Conservation (phyloP, 2,329 filamentous ascomycete genomes). For the Colletotrichum acutatum region DNA sequence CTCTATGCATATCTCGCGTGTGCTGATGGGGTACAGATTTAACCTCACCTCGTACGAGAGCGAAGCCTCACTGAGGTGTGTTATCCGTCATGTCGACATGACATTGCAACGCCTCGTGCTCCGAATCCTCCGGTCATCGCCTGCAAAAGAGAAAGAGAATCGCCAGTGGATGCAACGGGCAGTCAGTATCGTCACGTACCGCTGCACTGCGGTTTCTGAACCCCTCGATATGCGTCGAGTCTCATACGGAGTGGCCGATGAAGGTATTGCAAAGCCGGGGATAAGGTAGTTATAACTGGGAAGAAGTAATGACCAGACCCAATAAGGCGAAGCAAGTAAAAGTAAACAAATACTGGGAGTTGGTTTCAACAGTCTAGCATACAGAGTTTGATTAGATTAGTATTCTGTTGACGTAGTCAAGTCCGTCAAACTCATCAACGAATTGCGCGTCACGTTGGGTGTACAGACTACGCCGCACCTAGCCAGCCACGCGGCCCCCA, state of each 20-base stretch:
- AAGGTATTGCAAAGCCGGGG: neutral
- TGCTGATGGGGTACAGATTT: too few species aligned
- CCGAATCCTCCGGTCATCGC: too few species aligned
- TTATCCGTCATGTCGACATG: too few species aligned
- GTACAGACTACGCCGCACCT: neutral
- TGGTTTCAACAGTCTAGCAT: neutral
- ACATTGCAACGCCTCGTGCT: too few species aligned
- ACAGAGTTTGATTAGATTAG: neutral
- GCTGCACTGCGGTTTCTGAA: too few species aligned
- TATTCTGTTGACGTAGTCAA: neutral
- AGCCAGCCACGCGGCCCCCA: conserved; percentile 9
- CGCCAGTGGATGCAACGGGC: too few species aligned
- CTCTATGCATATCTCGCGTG: too few species aligned
- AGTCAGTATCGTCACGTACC: too few species aligned
- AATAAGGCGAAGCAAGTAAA: neutral
- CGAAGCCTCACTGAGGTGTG: too few species aligned
- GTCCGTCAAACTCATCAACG: neutral
- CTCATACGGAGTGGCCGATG: neutral
- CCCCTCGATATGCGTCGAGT: neutral
- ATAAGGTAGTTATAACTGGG: neutral
- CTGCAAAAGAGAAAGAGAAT: neutral
- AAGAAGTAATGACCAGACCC: too few species aligned
- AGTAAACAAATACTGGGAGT: neutral
- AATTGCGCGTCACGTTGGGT: neutral
- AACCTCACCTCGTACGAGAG: too few species aligned